These are phyloP conservation scores for Trichosporon sp. DNA, from an alignment of 1,284 basidiomycete genomes.

Conservation along the genomic window DNA sequence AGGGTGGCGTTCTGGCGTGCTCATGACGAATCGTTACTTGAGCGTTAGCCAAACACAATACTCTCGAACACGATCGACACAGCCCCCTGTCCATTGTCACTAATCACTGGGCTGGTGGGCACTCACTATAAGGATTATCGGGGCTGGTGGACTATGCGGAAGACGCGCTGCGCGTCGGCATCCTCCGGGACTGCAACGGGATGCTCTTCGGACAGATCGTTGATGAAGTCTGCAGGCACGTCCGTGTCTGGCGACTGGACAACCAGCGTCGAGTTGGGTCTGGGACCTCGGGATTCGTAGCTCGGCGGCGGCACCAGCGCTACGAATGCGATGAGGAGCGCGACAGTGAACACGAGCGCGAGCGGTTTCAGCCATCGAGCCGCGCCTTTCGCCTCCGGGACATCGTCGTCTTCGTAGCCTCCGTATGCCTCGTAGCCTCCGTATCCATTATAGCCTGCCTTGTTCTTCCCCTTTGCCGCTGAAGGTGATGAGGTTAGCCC, in stretches of 20 bases:
- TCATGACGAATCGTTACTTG: slow-evolving; percentile 15
- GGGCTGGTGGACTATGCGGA: slow-evolving; percentile 6
- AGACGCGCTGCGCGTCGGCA: background rate
- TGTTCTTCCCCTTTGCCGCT: background rate
- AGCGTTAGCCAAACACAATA: background rate
- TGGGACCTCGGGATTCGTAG: background rate
- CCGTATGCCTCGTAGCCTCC: background rate
- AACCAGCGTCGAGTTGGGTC: background rate
- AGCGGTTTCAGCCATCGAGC: background rate
- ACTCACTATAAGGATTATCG: background rate
- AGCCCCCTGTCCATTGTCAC: no score
- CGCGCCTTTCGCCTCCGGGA: background rate
- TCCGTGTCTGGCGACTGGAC: background rate
- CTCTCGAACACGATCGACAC: background rate
- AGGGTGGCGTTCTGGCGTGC: slow-evolving; percentile 1
- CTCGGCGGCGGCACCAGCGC: slow-evolving; percentile 1
- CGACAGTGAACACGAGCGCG: background rate
- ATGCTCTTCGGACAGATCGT: background rate
- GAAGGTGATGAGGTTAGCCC: no score
- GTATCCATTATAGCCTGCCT: background rate
- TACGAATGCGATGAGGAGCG: background rate
- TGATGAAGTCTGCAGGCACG: background rate
- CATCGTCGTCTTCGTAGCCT: background rate
- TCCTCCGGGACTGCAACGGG: background rate
- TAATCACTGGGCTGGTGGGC: background rate